Evolutionary conservation across 768 basidiomycete genomes (phyloP), one percentile per base, ranked within the genome.

Genomic region (Gloeostereum incarnatum): DNA sequence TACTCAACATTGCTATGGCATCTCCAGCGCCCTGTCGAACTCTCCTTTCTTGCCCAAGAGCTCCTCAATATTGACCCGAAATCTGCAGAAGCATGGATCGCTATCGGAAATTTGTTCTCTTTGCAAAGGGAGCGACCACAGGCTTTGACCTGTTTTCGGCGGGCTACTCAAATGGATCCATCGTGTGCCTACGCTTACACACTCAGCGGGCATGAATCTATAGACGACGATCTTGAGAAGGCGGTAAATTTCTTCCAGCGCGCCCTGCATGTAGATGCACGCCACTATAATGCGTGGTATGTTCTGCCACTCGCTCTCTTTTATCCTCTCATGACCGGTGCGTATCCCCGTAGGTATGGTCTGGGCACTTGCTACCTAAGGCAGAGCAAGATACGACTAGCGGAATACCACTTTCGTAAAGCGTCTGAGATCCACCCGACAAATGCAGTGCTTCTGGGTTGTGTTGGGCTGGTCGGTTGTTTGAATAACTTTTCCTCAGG

Each of bases 261-360:
- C 40, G 94, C 94, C 26, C 70, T 99, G 58, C 78, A 87, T 61
- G 81, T 85, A 42, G 92, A 98, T 66, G 65, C 76, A 52, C 79
- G 89, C 61, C 91, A 96, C 62, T 99, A 98, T 62, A 94, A 96
- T 63, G 96, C 96, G 38, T 98, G 96, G 96, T 96, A 59, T 58
- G 87, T 52, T n/a, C 45, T 53, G 47, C 8, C 9, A 29, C 14
- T 34, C 19, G 14, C 33, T 3, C 44, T 48, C 45, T 39, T 43
- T 39, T 51, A 36, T 48, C 45, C 40, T 31, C 53, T 59, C 53
- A 60, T 61, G 22, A 30, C 53, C 48, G 40, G 44, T 56, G 41
- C 60, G 54, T 49, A 56, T 40, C 48, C 54, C 45, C 42, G 45
- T 52, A 97, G 94, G 94, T 99, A 98, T 60, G 96, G 96, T n/a